Conservation (phyloP, 2,329 filamentous ascomycete genomes). For the Trichoderma atrobrunneum region DNA sequence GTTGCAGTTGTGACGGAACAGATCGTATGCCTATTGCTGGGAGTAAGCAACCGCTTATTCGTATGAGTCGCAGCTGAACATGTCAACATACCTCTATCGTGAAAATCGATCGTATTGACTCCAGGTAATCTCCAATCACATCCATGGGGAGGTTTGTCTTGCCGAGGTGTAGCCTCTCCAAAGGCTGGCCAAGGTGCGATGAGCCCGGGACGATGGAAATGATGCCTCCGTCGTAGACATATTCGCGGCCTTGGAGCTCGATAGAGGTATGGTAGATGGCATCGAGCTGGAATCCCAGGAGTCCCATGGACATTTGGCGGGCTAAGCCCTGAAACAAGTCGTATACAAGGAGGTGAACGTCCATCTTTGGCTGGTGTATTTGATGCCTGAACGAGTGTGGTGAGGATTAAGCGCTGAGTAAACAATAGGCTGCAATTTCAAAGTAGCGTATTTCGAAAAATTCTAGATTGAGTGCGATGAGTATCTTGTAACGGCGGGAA, state of each 20-base stretch:
- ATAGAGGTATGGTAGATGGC: conserved; percentile 95
- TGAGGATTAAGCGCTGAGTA: not conserved
- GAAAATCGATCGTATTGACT: conserved; percentile 78
- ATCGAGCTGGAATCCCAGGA: conserved; percentile 66
- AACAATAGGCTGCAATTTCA: not conserved
- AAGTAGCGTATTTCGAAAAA: not conserved
- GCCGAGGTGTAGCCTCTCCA: conserved; percentile 73
- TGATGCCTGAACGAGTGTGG: not conserved
- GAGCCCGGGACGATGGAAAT: conserved; percentile 75
- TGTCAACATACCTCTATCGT: conserved; percentile 62
- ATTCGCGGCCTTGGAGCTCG: conserved; percentile 79
- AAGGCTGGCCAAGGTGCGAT: conserved; percentile 82
- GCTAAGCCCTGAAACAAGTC: conserved; percentile 67
- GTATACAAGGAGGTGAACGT: conserved; percentile 74
- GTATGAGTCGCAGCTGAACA: not conserved
- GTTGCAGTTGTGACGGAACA: conserved; percentile 93
- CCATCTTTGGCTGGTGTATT: conserved; percentile 49
- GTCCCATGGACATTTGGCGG: conserved; percentile 51
- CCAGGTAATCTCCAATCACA: conserved; percentile 80
- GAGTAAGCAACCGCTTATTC: not conserved
- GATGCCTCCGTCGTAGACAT: conserved; percentile 85
- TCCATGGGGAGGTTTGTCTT: conserved; percentile 75
- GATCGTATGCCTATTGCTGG: conserved; percentile 68
- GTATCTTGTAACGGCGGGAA: not conserved
- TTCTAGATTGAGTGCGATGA: not conserved